Evolutionary conservation across 495 filamentous ascomycete species (phyloP).

Genomic region (Penicillium pancosmium): DNA sequence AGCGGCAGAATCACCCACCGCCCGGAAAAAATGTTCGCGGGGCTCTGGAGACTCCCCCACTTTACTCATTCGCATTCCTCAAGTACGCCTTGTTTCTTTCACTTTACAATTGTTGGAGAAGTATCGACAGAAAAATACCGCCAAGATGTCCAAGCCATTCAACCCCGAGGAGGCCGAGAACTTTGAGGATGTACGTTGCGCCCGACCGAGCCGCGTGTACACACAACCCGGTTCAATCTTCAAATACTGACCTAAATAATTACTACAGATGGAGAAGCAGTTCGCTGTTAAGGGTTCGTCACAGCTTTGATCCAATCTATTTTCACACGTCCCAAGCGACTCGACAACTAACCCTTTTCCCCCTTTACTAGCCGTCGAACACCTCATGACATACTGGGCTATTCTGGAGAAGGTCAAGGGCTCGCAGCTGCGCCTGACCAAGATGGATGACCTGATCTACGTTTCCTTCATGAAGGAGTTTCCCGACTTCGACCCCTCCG

Average conservation of each 20-base stretch:
- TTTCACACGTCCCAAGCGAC: neutral
- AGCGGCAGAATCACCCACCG: slow-evolving; percentile 34
- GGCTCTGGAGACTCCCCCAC: slow-evolving; percentile 24
- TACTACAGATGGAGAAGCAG: slow-evolving; percentile 91
- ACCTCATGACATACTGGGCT: slow-evolving; percentile 94
- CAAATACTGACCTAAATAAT: slow-evolving; percentile 26
- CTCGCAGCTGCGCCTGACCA: slow-evolving; percentile 84
- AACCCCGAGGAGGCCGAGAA: slow-evolving; percentile 74
- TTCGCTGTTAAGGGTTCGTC: slow-evolving; percentile 91
- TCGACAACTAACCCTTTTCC: neutral
- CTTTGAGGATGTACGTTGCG: slow-evolving; percentile 68
- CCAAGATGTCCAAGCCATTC: slow-evolving; percentile 55
- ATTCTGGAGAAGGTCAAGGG: slow-evolving; percentile 90
- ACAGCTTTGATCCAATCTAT: neutral
- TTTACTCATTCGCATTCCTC: slow-evolving; percentile 7
- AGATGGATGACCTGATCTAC: slow-evolving; percentile 92
- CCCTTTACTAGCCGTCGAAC: slow-evolving; percentile 70
- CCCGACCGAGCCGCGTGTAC: neutral
- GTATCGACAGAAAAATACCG: slow-evolving; percentile 7
- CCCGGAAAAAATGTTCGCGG: slow-evolving; percentile 44
- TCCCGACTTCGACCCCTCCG: slow-evolving; percentile 85
- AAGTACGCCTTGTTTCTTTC: neutral
- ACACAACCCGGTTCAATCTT: neutral
- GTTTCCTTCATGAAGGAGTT: slow-evolving; percentile 84
- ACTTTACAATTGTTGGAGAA: neutral